A percentile compares a stretch with the other conserved stretches of the same genome.
These are phyloP conservation scores for Exophiala xenobiotica DNA, from an alignment of 2,329 filamentous ascomycete species.

Conservation along the genomic window DNA sequence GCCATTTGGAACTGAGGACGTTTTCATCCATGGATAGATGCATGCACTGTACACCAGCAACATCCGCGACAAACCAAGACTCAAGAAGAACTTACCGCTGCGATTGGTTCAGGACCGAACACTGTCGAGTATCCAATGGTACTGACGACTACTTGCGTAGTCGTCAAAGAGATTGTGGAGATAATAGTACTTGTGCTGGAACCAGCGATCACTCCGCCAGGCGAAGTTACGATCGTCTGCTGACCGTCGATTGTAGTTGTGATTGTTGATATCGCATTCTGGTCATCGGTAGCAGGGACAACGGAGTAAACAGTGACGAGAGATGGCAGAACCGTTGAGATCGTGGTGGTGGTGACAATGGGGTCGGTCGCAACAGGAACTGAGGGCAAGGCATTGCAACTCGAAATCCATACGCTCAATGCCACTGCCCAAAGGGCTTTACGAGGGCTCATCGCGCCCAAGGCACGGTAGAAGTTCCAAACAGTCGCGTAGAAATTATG, in stretches of 20 bases:
- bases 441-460: conserved; percentile 15
- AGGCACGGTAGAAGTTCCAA: conserved; percentile 7
- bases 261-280: conserved; percentile 6
- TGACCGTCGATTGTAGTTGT: conserved; percentile 18
- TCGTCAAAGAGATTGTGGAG: conserved; percentile 18
- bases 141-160: conserved; percentile 17
- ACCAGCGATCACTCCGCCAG: conserved; percentile 2
- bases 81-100: conserved; percentile 16
- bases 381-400: conserved; percentile 17
- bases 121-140: conserved; percentile 22
- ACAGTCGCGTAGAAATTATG: conserved; percentile 2
- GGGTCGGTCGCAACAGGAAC: conserved; percentile 24
- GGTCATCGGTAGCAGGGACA: conserved; percentile 14
- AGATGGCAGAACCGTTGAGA: conserved; percentile 18
- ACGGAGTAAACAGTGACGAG: conserved; percentile 22
- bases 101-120: conserved; percentile 16
- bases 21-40: no score
- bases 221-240: conserved; percentile 7
- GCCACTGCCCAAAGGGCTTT: conserved; percentile 11
- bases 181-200: conserved; percentile 22
- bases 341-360: conserved; percentile 17
- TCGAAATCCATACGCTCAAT: conserved; percentile 2
- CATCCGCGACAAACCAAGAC: no score
- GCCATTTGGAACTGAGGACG: background rate
- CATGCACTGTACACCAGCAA: no score